Conservation (phyloP, 2,329 filamentous ascomycete species). For the Phialophora chinensis region DNA sequence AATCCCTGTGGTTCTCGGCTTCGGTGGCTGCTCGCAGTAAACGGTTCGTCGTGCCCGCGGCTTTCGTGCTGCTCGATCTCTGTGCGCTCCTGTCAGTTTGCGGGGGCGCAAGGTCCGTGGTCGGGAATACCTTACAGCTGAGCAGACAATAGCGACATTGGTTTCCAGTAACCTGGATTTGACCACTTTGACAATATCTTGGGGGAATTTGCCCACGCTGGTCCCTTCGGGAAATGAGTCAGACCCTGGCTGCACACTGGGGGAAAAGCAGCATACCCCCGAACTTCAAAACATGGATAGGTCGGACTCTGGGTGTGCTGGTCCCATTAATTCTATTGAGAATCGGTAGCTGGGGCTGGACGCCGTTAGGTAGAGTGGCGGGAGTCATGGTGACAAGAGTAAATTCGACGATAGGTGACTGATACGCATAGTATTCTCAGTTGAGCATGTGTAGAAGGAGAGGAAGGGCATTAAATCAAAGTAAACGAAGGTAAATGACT, state of each 20-base stretch:
- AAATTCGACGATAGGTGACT: constrained; percentile 1
- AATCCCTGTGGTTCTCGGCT: constrained; percentile 60
- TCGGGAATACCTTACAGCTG: constrained; percentile 58
- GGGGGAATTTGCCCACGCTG: constrained; percentile 90
- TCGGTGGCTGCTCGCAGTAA: constrained; percentile 57
- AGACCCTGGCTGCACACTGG: neutral
- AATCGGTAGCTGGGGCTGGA: constrained; percentile 22
- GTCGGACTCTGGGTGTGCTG: constrained; percentile 19
- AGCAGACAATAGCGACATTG: constrained; percentile 91
- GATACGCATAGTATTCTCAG: constrained; percentile 22
- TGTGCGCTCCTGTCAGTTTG: neutral
- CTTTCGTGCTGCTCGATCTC: constrained; percentile 90
- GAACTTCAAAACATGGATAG: constrained; percentile 36
- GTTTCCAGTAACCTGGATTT: constrained; percentile 68
- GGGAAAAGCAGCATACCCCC: constrained; percentile 25
- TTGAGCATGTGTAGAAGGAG: constrained; percentile 6
- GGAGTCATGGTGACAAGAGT: constrained; percentile 28
- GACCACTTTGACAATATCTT: constrained; percentile 76
- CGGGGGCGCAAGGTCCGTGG: neutral
- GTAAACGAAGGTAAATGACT: constrained; percentile 15
- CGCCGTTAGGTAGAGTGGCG: constrained; percentile 37
- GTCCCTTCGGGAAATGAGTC: constrained; percentile 67
- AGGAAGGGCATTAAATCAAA: constrained; percentile 2
- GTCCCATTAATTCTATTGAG: constrained; percentile 27
- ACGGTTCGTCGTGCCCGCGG: constrained; percentile 89